phyloP scores from a whole-genome alignment of 2,329 filamentous ascomycete species.

The Colletotrichum nymphaeae region DNA sequence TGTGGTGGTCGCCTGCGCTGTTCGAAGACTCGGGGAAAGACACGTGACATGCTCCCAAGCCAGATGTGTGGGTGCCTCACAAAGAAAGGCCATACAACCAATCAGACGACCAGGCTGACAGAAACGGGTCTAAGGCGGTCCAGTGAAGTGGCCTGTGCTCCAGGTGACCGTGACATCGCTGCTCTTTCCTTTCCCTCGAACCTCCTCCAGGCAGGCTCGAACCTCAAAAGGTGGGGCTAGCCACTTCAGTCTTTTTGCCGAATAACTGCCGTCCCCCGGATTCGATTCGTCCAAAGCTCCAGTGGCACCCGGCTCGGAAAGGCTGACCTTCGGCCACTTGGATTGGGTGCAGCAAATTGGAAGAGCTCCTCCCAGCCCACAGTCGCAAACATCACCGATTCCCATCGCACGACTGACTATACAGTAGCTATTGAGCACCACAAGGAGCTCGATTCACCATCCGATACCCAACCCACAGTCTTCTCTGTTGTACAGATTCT shows the following conservation, averaged over 20 bases:
- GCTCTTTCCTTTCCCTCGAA: background rate
- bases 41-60: slow-evolving; percentile 17
- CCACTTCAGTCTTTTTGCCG: slow-evolving; percentile 3
- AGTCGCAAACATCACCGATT: slow-evolving; percentile 13
- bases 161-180: slow-evolving; percentile 26
- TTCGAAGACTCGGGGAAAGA: slow-evolving; percentile 35
- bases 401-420: background rate
- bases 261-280: slow-evolving; percentile 34
- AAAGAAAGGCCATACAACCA: background rate
- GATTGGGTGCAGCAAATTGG: slow-evolving; percentile 23
- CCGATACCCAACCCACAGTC: background rate
- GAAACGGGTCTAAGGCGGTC: background rate
- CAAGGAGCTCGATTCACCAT: background rate
- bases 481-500: no score
- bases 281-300: slow-evolving; percentile 28
- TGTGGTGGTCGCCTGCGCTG: background rate
- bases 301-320: slow-evolving; percentile 1
- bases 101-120: slow-evolving; percentile 11
- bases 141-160: slow-evolving; percentile 26
- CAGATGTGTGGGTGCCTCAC: no score
- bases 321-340: background rate
- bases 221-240: background rate
- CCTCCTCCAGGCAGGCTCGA: no score
- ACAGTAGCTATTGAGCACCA: slow-evolving; percentile 13
- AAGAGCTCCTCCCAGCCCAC: slow-evolving; percentile 29